Percentiles rank a stretch among this genome's conserved stretches.
Conservation (phyloP, 495 filamentous ascomycete genomes). For the Daldinia concentrica region DNA sequence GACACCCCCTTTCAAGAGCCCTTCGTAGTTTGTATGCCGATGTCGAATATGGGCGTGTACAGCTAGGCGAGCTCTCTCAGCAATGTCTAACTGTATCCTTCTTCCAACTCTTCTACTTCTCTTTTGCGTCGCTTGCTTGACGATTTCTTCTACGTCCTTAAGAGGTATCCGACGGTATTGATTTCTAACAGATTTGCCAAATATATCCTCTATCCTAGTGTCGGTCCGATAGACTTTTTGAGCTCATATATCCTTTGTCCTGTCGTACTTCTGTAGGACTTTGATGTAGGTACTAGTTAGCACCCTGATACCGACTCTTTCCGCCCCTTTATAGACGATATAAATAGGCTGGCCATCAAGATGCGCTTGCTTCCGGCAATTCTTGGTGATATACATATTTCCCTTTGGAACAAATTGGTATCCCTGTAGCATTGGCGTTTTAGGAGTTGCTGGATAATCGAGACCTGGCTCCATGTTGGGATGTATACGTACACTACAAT, state of each 20-base stretch:
- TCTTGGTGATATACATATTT: conserved; percentile 49
- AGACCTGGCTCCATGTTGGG: conserved; percentile 5
- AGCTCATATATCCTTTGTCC: conserved; percentile 44
- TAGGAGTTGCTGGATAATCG: conserved; percentile 19
- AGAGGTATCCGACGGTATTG: conserved; percentile 47
- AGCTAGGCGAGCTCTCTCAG: conserved; percentile 48
- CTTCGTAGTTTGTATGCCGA: conserved; percentile 51
- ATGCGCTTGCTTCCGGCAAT: conserved; percentile 51
- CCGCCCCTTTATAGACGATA: conserved; percentile 43
- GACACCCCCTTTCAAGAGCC: conserved; percentile 31
- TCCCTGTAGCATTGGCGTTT: conserved; percentile 42
- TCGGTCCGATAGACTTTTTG: conserved; percentile 45
- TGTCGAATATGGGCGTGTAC: conserved; percentile 54
- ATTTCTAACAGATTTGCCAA: conserved; percentile 39
- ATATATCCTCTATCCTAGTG: conserved; percentile 36
- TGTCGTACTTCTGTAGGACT: conserved; percentile 39
- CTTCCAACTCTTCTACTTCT: conserved; percentile 49
- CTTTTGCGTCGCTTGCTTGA: conserved; percentile 47
- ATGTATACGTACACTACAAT: too few relatives aligned
- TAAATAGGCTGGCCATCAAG: conserved; percentile 44
- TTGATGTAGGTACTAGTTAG: conserved; percentile 42
- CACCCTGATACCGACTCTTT: conserved; percentile 51
- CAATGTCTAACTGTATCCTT: conserved; percentile 38
- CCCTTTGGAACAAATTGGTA: conserved; percentile 53
- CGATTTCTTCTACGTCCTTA: conserved; percentile 30